Conservation (phyloP, 495 filamentous ascomycete genomes). For the Trichocladium antarcticum region DNA sequence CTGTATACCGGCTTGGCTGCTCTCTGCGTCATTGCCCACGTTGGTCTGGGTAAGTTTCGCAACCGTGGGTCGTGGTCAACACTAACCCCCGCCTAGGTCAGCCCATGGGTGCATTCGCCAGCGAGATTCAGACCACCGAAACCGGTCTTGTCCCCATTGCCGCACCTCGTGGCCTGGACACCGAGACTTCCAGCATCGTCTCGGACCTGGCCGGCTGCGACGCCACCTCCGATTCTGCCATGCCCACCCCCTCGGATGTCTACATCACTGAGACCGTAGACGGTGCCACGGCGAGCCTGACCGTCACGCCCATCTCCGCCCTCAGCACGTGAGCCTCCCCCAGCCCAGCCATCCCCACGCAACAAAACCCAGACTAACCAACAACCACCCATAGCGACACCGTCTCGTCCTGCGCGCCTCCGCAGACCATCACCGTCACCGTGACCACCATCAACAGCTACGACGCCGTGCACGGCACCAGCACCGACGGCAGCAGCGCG, state of each 20-base stretch:
- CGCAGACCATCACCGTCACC: conserved; percentile 5
- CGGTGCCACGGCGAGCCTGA: background rate
- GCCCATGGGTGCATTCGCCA: background rate
- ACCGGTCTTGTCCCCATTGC: background rate
- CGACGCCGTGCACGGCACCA: background rate
- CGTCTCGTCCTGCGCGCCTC: background rate
- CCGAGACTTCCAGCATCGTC: background rate
- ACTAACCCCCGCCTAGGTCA: background rate
- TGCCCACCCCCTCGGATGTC: background rate
- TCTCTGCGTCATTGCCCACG: too few relatives aligned
- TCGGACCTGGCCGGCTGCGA: background rate
- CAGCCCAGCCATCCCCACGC: background rate
- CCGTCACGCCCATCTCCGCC: background rate
- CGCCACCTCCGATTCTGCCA: background rate
- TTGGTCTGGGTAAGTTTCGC: too few relatives aligned
- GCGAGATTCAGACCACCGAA: background rate
- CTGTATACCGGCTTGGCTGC: too few relatives aligned
- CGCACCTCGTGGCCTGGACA: background rate
- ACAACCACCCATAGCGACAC: background rate
- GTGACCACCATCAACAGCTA: background rate
- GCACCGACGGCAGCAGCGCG: background rate
- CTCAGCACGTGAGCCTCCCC: background rate
- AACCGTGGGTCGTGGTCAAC: too few relatives aligned
- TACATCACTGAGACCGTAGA: background rate
- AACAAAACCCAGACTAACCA: background rate